phyloP scores from a whole-genome alignment of 2,329 filamentous ascomycete genomes.

The Monosporascus sp. region DNA sequence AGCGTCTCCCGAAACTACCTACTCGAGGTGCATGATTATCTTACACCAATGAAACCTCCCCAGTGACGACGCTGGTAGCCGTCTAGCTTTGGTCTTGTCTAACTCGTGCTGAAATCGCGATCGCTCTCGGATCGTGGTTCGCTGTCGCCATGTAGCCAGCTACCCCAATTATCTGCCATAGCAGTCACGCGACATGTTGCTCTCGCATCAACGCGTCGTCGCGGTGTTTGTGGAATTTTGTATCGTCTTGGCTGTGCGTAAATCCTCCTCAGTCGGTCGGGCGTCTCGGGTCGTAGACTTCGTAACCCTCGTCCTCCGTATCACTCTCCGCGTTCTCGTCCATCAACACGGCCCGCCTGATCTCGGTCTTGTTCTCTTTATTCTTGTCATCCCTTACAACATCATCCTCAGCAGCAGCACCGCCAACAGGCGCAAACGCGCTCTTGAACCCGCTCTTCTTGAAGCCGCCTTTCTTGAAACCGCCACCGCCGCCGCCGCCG shows the following conservation, averaged over 20 bases:
- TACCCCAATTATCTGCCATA: not conserved
- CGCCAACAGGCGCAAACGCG: slow-evolving; percentile 57
- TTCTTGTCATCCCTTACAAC: slow-evolving; percentile 27
- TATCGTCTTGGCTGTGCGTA: no score
- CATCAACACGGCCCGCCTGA: slow-evolving; percentile 17
- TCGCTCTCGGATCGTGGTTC: no score
- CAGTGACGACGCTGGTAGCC: not conserved
- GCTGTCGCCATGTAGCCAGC: no score
- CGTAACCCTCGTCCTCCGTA: slow-evolving; percentile 66
- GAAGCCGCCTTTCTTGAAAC: slow-evolving; percentile 66
- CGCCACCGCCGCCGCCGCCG: slow-evolving; percentile 30
- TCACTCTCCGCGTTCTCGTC: slow-evolving; percentile 49
- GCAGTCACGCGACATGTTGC: not conserved
- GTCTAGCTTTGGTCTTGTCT: not conserved
- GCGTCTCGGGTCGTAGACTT: slow-evolving; percentile 57
- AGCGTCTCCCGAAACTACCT: not conserved
- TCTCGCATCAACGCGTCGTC: not conserved
- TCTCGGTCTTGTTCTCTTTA: slow-evolving; percentile 28
- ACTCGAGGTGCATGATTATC: not conserved
- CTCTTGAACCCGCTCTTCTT: slow-evolving; percentile 83
- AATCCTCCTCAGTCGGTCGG: slow-evolving; percentile 51
- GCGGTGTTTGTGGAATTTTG: not conserved
- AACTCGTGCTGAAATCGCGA: not conserved
- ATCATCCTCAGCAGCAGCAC: slow-evolving; percentile 35
- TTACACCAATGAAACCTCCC: not conserved